Evolutionary conservation across 2,329 filamentous ascomycete species (phyloP).

Genomic region (Fusarium sp.): DNA sequence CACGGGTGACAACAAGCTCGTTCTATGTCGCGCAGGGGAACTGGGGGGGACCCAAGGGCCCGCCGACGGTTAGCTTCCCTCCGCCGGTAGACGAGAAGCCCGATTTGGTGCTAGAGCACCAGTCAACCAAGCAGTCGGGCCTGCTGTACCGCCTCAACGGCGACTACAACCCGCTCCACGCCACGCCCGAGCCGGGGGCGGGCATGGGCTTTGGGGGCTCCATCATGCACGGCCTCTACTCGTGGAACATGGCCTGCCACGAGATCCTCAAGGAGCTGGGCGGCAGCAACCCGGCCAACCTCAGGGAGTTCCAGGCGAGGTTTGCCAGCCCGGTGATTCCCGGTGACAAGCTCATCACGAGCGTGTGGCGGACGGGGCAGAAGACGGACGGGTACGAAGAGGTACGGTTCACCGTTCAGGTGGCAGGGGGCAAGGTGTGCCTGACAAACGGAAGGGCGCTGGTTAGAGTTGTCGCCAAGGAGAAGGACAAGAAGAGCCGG

Average conservation of each 20-base stretch:
- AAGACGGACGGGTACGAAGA: slow-evolving; percentile 79
- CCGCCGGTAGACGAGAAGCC: slow-evolving; percentile 79
- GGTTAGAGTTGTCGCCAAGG: slow-evolving; percentile 54
- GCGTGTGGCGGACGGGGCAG: slow-evolving; percentile 83
- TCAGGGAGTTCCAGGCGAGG: slow-evolving; percentile 89
- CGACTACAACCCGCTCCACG: slow-evolving; percentile 94
- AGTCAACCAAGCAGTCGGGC: slow-evolving; percentile 78
- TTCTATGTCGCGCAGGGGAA: slow-evolving; percentile 84
- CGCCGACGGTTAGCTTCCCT: slow-evolving; percentile 81
- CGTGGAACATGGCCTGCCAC: slow-evolving; percentile 84
- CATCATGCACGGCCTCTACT: slow-evolving; percentile 91
- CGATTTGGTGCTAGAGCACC: slow-evolving; percentile 76
- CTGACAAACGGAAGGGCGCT: slow-evolving; percentile 88
- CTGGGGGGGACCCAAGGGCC: slow-evolving; percentile 93
- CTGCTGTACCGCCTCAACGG: slow-evolving; percentile 88
- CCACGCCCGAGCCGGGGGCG: slow-evolving; percentile 83
- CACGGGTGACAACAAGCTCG: slow-evolving; percentile 73
- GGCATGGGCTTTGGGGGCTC: slow-evolving; percentile 92
- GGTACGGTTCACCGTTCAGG: slow-evolving; percentile 81
- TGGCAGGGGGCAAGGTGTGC: slow-evolving; percentile 85
- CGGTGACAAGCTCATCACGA: slow-evolving; percentile 83
- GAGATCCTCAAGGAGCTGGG: slow-evolving; percentile 79
- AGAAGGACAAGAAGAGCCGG: not conserved
- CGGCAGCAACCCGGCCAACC: slow-evolving; percentile 80
- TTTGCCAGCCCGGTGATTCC: slow-evolving; percentile 89